Evolutionary conservation across 768 basidiomycete species (phyloP), one percentile per base, ranked within the genome.

Genomic region (Termitomyces sp.): DNA sequence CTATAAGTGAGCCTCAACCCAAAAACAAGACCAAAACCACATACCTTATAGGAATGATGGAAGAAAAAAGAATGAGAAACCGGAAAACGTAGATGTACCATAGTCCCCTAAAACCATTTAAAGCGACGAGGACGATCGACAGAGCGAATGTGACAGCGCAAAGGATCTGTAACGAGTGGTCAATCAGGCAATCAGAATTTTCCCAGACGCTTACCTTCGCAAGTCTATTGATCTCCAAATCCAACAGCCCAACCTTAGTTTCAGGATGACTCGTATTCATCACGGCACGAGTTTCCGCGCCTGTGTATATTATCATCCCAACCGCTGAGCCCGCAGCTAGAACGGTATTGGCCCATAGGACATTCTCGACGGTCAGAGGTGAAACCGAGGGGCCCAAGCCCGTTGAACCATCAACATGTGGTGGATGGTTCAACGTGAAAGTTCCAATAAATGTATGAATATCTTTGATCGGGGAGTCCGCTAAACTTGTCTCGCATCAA

Each of bases 211-310:
- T 70, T 82, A 93, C 95, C 83, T 99, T 99, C 3, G 97, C 94
- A 36, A 99, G 81, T 44, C 85, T 83, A 66, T 98, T 98, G 60
- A 99, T 95, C 70, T 99, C 97, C 46, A 93, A 64, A 71, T 99
- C 97, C 52, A 98, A 68, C 44, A 95, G 66, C 3, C 97, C 97
- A 43, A 91, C 83, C 69, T 99, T 99, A 1, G 95, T 98, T 61
- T 87, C 88, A 0, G 97, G 95, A 70, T 96, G 94, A 62, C 91
- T 94, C 4, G 97, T 99, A 62, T 99, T 99, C 93, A 99, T 94
- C 22, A 98, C 96, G 1, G 97, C 97, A 52, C 97, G 78, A 7
- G 96, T 98, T 69, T 99, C 95, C 0, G 86, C 72, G 0, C 97
- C 97, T 2, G 97, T 98, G 67, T 98, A 99, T 3, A 97, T 79